Percentiles rank a stretch among this genome's conserved stretches.
Conservation (phyloP, 305 asterid species). For the Solanum hybrid region DNA sequence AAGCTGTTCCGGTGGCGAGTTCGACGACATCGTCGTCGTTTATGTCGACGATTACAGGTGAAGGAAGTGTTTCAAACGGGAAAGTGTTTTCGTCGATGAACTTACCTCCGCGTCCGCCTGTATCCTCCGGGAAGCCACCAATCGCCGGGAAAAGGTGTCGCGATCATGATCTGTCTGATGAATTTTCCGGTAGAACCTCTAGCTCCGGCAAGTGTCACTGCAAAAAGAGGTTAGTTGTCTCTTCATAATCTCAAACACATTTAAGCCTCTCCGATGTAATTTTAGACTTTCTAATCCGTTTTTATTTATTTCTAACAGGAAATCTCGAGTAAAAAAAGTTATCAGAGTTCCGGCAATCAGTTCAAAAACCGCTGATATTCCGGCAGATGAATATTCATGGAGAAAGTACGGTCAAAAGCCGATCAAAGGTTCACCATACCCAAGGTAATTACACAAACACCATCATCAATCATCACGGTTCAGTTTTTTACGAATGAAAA, state of each 20-base stretch:
- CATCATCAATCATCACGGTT: not conserved
- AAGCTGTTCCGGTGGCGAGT: slow-evolving; percentile 16
- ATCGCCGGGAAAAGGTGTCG: slow-evolving; percentile 49
- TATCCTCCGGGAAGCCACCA: slow-evolving; percentile 59
- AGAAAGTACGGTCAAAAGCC: slow-evolving; percentile 85
- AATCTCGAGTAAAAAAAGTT: slow-evolving; percentile 37
- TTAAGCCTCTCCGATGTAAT: not conserved
- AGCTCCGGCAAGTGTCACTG: slow-evolving; percentile 54
- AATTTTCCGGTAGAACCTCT: slow-evolving; percentile 26
- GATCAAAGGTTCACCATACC: slow-evolving; percentile 74
- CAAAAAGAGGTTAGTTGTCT: slow-evolving; percentile 39
- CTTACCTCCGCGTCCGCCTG: slow-evolving; percentile 26
- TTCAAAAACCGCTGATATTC: slow-evolving; percentile 63
- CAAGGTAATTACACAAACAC: slow-evolving; percentile 42
- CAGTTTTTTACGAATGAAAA: not conserved
- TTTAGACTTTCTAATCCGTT: not conserved
- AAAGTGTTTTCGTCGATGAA: slow-evolving; percentile 36
- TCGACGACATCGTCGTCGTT: slow-evolving; percentile 63
- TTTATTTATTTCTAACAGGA: slow-evolving; percentile 25
- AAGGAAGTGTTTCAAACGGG: slow-evolving; percentile 74
- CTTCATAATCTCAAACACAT: not conserved
- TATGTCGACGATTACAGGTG: slow-evolving; percentile 64
- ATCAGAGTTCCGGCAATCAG: slow-evolving; percentile 69
- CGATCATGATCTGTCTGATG: slow-evolving; percentile 42
- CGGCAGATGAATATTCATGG: slow-evolving; percentile 67